Evolutionary conservation across 805 yeast species (phyloP), one percentile per base, ranked within the genome.

Genomic region (Danielozyma ontarioensis): DNA sequence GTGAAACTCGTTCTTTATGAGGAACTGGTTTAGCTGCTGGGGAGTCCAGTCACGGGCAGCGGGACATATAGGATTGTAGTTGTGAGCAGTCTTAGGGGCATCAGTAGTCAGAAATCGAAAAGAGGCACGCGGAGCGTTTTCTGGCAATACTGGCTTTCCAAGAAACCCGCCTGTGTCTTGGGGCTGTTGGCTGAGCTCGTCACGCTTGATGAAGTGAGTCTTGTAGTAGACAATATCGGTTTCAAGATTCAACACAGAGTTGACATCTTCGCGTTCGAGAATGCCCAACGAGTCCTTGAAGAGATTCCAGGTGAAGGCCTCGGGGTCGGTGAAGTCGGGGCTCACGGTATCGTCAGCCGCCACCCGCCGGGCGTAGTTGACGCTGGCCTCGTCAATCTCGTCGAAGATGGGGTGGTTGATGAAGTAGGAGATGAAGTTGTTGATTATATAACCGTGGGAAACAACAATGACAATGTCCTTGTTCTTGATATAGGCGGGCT

Each of bases 321-420:
- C 35, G 11, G 44, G 42, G n/a, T 51, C 46, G 15, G 13, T 31
- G 13, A 37, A 41, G 19, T 38, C 47, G 6, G 21, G 13, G 5
- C 22, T 27, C n/a, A 25, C 34, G 2, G 30, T 38, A 3, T 41
- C 46, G 2, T 32, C 35, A 29, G 29, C 28, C 8, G 31, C 32
- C 3, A 48, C 36, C 21, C 56, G 41, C 13, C 34, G 28, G 19
- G 72, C 70, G 31, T 35, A 57, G 43, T 62, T 64, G 23, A 64
- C 36, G 19, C 49, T 47, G 13, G 64, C 59, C 37, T 62, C 70
- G 3, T 71, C 69, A 14, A 66, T 62, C 39, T 66, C 72, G 38
- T 64, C 63, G 45, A 66, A 66, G 10, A 65, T 59, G 5, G 72
- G 70, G 44, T 64, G 70, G 40, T 57, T 64, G 32, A 63, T 54